Conservation (phyloP, 305 asterid species). For the Euphrasia arctica region DNA sequence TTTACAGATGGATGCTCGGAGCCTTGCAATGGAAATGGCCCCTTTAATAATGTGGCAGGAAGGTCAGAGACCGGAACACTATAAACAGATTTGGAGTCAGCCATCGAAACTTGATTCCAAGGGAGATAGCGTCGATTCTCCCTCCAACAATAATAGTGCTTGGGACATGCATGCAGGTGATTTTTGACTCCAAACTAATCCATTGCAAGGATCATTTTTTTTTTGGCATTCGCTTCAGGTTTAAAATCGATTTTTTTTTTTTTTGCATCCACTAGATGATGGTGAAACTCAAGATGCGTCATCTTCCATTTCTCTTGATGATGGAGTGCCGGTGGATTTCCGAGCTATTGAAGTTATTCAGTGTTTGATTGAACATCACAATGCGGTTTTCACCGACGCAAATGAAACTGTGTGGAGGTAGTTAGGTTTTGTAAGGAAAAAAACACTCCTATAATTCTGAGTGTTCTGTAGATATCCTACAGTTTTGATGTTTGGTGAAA, state of each 20-base stretch:
- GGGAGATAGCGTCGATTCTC: constrained; percentile 28
- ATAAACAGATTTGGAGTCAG: constrained; percentile 54
- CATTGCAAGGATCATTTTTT: not conserved
- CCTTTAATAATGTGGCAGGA: constrained; percentile 74
- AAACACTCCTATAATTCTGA: not conserved
- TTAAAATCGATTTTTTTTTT: not conserved
- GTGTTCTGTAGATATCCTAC: constrained; percentile 9
- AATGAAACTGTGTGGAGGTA: constrained; percentile 68
- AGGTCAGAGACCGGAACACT: constrained; percentile 56
- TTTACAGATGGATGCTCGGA: constrained; percentile 75
- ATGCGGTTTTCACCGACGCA: constrained; percentile 68
- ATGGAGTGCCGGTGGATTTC: constrained; percentile 55
- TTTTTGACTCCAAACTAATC: constrained; percentile 15
- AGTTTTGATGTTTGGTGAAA: constrained; percentile 1
- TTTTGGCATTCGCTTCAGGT: not conserved
- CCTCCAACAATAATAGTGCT: constrained; percentile 36
- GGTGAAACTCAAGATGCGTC: constrained; percentile 58
- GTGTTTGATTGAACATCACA: constrained; percentile 75
- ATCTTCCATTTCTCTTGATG: constrained; percentile 70
- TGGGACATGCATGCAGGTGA: constrained; percentile 68
- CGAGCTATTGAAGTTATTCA: constrained; percentile 71
- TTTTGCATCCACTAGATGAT: constrained; percentile 44
- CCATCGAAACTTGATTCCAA: constrained; percentile 44
- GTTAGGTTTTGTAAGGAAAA: constrained; percentile 11
- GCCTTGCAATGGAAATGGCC: constrained; percentile 76